Base-by-base conservation (phyloP, 192 early-diverging fungal species). In the Entophlyctis luteolus region DNA sequence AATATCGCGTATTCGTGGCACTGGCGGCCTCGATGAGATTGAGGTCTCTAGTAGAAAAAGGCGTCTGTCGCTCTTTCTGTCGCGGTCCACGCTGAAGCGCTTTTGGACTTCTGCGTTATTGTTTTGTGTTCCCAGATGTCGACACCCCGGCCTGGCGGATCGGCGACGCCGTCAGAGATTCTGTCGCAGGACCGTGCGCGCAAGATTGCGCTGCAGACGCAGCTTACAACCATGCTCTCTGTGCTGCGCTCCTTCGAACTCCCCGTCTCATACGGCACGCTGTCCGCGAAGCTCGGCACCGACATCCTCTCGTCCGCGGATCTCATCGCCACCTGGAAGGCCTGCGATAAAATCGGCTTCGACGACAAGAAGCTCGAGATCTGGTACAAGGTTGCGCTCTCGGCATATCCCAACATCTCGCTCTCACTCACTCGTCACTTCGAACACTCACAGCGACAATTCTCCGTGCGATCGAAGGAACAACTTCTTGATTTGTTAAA, bases 351-450 rank as follows among this genome's bases (percentile, higher is more conserved):
- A 52, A 66, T 66, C 42, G 48, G 35, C 16, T 66, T 34, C 36
- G 50, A 66, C 37, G 63, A 66, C 16, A 23, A 36, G 18, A 55
- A 52, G 33, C 50, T 54, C 25, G 36, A 31, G 27, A 66, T 66
- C 20, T 66, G 63, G 63, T 66, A 54, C 63, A 66, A 66, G 63
- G 63, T 66, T 27, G 23, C n/a, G n/a, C n/a, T n/a, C n/a, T n/a
- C n/a, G n/a, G n/a, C 8, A 42, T 42, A n/a, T 42, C 39, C 39
- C 39, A 42, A 12, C n/a, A 42, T 42, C n/a, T 42, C n/a, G 8
- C n/a, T 42, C 10, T 42, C 39, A 12, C n/a, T 8, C 39, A 42
- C n/a, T 42, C 39, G n/a, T n/a, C 39, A 42, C 39, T 42, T 42
- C n/a, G 8, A 42, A 8, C 8, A 12, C 39, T n/a, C 10, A 8